Percentiles rank a stretch among this genome's conserved stretches.
Conservation (phyloP, 129 eudicot genomes). For the Artemisia argyi region DNA sequence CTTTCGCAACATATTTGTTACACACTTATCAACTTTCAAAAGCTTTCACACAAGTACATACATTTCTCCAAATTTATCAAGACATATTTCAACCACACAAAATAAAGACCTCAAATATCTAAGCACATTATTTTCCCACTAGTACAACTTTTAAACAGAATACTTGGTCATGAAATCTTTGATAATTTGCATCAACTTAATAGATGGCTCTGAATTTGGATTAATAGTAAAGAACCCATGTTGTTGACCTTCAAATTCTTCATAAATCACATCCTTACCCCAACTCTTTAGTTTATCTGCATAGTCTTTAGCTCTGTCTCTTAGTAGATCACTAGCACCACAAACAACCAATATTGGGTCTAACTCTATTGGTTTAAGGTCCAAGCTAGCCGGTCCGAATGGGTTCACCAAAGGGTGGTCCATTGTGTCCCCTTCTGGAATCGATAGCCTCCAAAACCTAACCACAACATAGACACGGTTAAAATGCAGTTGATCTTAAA, state of each 20-base stretch:
- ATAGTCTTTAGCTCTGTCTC: constrained; percentile 58
- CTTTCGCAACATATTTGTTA: no score
- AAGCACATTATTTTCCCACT: background rate
- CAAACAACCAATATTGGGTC: constrained; percentile 68
- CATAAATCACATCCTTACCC: constrained; percentile 63
- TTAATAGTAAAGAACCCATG: constrained; percentile 70
- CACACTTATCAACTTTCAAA: background rate
- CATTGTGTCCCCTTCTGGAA: constrained; percentile 60
- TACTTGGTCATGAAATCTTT: constrained; percentile 40
- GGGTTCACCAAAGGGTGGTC: constrained; percentile 76
- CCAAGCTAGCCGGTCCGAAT: constrained; percentile 65
- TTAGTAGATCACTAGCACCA: constrained; percentile 58
- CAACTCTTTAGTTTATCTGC: constrained; percentile 44
- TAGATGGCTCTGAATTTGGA: constrained; percentile 53
- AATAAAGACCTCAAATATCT: background rate
- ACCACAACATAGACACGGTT: background rate
- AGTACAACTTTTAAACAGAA: constrained; percentile 22
- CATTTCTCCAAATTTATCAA: background rate
- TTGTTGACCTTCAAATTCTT: constrained; percentile 74
- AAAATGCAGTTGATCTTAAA: background rate
- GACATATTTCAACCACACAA: background rate
- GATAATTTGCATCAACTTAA: constrained; percentile 47
- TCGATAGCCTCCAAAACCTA: constrained; percentile 82
- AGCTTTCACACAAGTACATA: background rate
- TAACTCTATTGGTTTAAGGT: constrained; percentile 39